A percentile compares a stretch with the other conserved stretches of the same genome.
Conservation (phyloP, 352 stramenopile genomes). For the Globisporangium camurandrum region DNA sequence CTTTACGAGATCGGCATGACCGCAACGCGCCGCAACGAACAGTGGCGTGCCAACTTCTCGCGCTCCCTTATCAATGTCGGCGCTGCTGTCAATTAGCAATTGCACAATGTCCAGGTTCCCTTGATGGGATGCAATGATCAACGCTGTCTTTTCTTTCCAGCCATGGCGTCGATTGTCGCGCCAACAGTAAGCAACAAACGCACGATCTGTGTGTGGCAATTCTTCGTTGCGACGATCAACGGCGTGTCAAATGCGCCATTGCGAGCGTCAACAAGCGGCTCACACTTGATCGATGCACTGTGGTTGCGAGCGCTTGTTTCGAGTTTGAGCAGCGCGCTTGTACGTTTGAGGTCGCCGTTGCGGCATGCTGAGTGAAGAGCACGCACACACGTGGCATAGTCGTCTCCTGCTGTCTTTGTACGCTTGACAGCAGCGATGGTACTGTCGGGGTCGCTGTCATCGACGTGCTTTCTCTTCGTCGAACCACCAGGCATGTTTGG, state of each 20-base stretch:
- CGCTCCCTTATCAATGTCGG: background rate
- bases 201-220: background rate
- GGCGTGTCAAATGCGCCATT: background rate
- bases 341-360: background rate
- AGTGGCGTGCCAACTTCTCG: background rate
- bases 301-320: too few species aligned
- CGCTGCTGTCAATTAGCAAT: background rate
- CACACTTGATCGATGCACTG: too few species aligned
- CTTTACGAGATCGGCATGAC: background rate
- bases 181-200: background rate
- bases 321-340: conserved; percentile 30
- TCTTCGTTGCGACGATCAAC: background rate
- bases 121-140: background rate
- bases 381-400: too few species aligned
- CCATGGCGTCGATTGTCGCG: background rate
- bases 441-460: too few species aligned
- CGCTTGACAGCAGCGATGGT: too few species aligned
- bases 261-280: background rate
- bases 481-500: too few species aligned
- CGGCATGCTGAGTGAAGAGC: too few species aligned
- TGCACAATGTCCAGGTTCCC: background rate
- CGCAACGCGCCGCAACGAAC: conserved; percentile 1
- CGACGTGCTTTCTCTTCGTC: too few species aligned
- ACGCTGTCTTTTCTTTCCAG: background rate
- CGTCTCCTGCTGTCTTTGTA: too few species aligned